Percentiles rank a stretch among this genome's conserved stretches.
These are phyloP conservation scores for Neocucurbitaria cava DNA, from an alignment of 2,329 filamentous ascomycete genomes.

Conservation along the genomic window DNA sequence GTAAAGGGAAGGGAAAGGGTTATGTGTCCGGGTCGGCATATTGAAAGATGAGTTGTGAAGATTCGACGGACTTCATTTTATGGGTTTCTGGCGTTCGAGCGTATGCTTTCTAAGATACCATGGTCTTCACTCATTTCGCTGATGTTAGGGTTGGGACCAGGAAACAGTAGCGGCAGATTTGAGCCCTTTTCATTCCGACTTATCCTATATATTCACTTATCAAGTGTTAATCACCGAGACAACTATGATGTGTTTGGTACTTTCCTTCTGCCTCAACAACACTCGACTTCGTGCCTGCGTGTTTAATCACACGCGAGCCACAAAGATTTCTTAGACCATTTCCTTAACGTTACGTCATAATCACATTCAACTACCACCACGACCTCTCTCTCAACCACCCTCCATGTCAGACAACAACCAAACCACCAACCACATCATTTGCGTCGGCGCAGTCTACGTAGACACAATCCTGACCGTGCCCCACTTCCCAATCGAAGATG, in stretches of 20 bases:
- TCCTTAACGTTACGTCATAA: not conserved
- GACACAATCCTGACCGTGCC: constrained; percentile 69
- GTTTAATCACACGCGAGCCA: not conserved
- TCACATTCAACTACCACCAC: not conserved
- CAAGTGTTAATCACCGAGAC: not conserved
- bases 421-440: constrained; percentile 60
- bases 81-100: constrained; percentile 24
- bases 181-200: not conserved
- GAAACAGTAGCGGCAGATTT: not conserved
- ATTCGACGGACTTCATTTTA: not conserved
- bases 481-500: constrained; percentile 72
- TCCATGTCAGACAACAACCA: not conserved
- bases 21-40: constrained; percentile 20
- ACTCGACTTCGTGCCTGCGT: not conserved
- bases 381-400: not conserved
- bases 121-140: constrained; percentile 19
- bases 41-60: not conserved
- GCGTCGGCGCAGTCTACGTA: constrained; percentile 72
- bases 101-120: constrained; percentile 25
- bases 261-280: not conserved
- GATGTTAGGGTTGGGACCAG: not conserved
- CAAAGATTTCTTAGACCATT: not conserved
- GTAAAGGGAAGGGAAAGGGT: constrained; percentile 25
- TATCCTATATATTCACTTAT: not conserved
- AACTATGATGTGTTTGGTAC: not conserved